Evolutionary conservation across 306 rosid species (phyloP).

Genomic region (Cicer cuneatum): DNA sequence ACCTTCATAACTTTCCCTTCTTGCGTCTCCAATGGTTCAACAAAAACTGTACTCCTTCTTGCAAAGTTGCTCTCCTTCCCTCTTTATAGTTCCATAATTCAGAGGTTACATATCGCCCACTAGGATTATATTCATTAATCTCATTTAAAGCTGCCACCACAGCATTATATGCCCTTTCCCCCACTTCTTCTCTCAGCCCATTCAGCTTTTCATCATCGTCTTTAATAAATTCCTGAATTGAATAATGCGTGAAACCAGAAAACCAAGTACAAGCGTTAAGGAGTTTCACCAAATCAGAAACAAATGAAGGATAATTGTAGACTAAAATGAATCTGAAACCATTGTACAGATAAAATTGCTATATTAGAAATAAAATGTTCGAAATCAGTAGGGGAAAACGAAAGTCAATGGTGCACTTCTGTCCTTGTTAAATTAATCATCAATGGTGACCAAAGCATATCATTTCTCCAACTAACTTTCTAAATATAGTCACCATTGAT

Average conservation of each 20-base stretch:
- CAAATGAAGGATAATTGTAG: neutral
- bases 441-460: neutral
- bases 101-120: constrained; percentile 59
- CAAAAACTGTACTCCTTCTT: constrained; percentile 54
- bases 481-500: constrained; percentile 11
- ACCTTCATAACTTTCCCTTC: constrained; percentile 52
- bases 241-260: constrained; percentile 32
- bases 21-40: constrained; percentile 52
- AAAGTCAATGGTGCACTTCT: neutral
- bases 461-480: neutral
- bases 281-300: constrained; percentile 32
- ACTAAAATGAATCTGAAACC: constrained; percentile 24
- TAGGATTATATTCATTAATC: constrained; percentile 63
- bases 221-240: constrained; percentile 63
- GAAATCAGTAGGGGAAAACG: constrained; percentile 10
- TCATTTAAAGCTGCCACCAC: constrained; percentile 58
- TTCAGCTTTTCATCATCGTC: constrained; percentile 60
- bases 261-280: neutral
- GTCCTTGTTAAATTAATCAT: constrained; percentile 23
- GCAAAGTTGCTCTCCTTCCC: constrained; percentile 57
- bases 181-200: constrained; percentile 51
- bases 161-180: constrained; percentile 54
- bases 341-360: constrained; percentile 1
- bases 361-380: constrained; percentile 9
- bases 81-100: constrained; percentile 62